Evolutionary conservation across 805 yeast species (phyloP).

Genomic region (Lachancea sp.): DNA sequence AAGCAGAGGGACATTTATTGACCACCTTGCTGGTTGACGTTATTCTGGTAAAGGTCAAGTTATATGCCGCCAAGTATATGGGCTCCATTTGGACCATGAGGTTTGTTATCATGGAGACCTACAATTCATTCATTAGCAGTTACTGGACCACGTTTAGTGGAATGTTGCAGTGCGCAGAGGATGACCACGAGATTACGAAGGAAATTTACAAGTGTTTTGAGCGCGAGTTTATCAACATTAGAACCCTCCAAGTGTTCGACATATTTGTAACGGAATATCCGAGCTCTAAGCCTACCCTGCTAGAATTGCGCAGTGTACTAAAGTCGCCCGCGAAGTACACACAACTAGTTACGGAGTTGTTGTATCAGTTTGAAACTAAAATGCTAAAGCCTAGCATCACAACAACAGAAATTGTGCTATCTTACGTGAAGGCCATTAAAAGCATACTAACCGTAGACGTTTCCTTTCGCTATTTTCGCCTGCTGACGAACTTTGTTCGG

Average conservation of each 20-base stretch:
- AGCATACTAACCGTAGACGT: slow-evolving; percentile 78
- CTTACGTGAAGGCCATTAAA: slow-evolving; percentile 64
- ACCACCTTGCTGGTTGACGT: slow-evolving; percentile 20
- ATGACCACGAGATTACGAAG: slow-evolving; percentile 25
- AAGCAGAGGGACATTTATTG: slow-evolving; percentile 13
- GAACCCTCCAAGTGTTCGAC: slow-evolving; percentile 54
- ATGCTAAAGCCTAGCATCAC: slow-evolving; percentile 75
- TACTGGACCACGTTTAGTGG: slow-evolving; percentile 25
- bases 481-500: slow-evolving; percentile 70
- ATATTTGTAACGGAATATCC: slow-evolving; percentile 50
- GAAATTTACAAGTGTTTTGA: slow-evolving; percentile 24
- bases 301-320: slow-evolving; percentile 53
- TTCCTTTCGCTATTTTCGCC: slow-evolving; percentile 73
- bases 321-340: slow-evolving; percentile 28
- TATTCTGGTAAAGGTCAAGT: slow-evolving; percentile 17
- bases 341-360: slow-evolving; percentile 15
- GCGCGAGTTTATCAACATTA: slow-evolving; percentile 30
- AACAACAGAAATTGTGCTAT: slow-evolving; percentile 63
- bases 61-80: slow-evolving; percentile 19
- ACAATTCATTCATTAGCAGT: slow-evolving; percentile 21
- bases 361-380: slow-evolving; percentile 18
- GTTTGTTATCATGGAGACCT: slow-evolving; percentile 24
- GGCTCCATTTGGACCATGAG: slow-evolving; percentile 16
- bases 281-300: slow-evolving; percentile 43
- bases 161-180: slow-evolving; percentile 21